Conservation (phyloP, 176 grass and related monocot species). For the Urochloa ruziziensis region DNA sequence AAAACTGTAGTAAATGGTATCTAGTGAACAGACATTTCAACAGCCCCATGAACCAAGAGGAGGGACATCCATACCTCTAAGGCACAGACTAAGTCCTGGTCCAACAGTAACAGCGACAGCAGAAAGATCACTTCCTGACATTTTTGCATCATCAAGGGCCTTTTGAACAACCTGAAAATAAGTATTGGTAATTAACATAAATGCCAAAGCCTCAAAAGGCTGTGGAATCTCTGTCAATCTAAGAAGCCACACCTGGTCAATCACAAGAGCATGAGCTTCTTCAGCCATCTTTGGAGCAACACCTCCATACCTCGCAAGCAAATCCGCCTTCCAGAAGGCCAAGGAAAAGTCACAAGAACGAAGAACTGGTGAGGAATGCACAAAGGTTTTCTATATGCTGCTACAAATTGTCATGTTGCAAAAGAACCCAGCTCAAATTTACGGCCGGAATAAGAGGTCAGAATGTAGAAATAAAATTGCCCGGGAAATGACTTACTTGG, state of each 20-base stretch:
- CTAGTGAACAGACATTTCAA: neutral
- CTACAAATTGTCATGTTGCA: neutral
- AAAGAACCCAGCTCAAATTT: neutral
- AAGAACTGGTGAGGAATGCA: neutral
- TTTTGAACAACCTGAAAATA: constrained; percentile 77
- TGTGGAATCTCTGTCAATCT: neutral
- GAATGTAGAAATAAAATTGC: neutral
- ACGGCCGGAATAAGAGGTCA: neutral
- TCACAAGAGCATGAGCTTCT: constrained; percentile 84
- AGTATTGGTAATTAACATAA: neutral
- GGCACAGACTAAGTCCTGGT: constrained; percentile 90
- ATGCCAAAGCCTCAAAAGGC: neutral
- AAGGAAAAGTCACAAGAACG: neutral
- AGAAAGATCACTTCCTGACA: constrained; percentile 71
- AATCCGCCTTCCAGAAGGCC: constrained; percentile 66
- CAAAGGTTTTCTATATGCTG: neutral
- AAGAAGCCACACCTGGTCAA: constrained; percentile 66
- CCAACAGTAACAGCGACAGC: constrained; percentile 91
- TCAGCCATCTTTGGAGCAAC: constrained; percentile 94
- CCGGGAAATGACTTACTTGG: constrained; percentile 45
- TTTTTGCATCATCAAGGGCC: constrained; percentile 71
- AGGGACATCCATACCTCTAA: constrained; percentile 57
- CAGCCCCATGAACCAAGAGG: neutral
- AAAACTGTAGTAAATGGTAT: constrained; percentile 1
- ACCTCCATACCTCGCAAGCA: constrained; percentile 81